Percentiles rank a stretch among this genome's conserved stretches.
phyloP scores from a whole-genome alignment of 352 stramenopile species.

The Phytophthora citrophthora region DNA sequence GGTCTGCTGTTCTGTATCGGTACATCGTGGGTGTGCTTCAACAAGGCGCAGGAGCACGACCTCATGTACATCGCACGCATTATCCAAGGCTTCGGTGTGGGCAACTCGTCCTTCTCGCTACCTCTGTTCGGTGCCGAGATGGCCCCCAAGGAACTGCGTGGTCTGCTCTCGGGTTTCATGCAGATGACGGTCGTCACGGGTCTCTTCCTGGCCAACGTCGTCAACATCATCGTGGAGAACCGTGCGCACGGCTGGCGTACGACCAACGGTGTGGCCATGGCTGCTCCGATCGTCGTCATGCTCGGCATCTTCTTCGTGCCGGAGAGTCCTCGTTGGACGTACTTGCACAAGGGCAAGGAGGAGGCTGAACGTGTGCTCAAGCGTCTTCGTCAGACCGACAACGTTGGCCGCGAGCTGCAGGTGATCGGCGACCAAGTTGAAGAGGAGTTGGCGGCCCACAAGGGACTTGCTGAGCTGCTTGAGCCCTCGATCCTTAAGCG shows the following conservation, averaged over 20 bases:
- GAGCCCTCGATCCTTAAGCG: slow-evolving; percentile 26
- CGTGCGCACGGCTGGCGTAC: too few species aligned
- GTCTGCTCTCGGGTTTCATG: too few species aligned
- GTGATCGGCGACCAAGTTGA: slow-evolving; percentile 33
- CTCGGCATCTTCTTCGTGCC: too few species aligned
- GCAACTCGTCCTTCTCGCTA: neutral
- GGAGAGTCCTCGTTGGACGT: too few species aligned
- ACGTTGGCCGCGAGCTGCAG: slow-evolving; percentile 14
- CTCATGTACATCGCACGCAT: neutral
- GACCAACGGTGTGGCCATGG: too few species aligned
- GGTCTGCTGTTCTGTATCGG: neutral
- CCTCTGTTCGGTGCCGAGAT: too few species aligned
- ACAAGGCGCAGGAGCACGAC: neutral
- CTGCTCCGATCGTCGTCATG: too few species aligned
- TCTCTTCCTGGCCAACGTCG: too few species aligned
- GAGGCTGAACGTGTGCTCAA: neutral
- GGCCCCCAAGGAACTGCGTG: too few species aligned
- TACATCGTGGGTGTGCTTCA: neutral
- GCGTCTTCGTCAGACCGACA: neutral
- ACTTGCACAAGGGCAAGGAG: too few species aligned
- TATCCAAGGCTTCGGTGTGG: neutral
- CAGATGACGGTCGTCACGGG: too few species aligned
- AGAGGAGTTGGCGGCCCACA: slow-evolving; percentile 26
- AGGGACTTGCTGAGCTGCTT: slow-evolving; percentile 31
- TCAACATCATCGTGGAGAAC: neutral